phyloP scores from a whole-genome alignment of 345 rosid genomes.

The Brassica carinata region DNA sequence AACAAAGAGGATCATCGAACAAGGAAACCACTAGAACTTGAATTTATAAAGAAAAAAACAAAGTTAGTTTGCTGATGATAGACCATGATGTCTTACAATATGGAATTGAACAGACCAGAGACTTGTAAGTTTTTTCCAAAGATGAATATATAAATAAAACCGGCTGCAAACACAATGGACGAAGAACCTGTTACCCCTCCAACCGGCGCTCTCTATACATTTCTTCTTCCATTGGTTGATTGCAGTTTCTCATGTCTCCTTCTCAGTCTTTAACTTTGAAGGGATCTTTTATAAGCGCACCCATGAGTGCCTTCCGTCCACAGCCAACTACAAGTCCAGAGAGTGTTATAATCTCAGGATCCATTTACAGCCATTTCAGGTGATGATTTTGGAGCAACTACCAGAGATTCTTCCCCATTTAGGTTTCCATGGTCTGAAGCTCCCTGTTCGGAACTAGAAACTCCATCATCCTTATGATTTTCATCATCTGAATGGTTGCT shows the following conservation, averaged over 20 bases:
- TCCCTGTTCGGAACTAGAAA: slow-evolving; percentile 64
- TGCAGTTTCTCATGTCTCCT: slow-evolving; percentile 31
- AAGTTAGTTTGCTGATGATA: slow-evolving; percentile 41
- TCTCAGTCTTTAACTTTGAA: slow-evolving; percentile 19
- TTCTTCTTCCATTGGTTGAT: slow-evolving; percentile 30
- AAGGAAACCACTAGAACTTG: slow-evolving; percentile 32
- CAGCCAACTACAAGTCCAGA: slow-evolving; percentile 38
- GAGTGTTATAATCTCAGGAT: slow-evolving; percentile 49
- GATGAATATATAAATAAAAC: slow-evolving; percentile 24
- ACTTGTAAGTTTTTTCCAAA: slow-evolving; percentile 24
- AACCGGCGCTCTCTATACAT: slow-evolving; percentile 34
- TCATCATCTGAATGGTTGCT: slow-evolving; percentile 53
- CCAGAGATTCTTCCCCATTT: slow-evolving; percentile 60
- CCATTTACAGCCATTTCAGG: slow-evolving; percentile 96
- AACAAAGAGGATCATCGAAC: not conserved
- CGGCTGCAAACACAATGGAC: slow-evolving; percentile 31
- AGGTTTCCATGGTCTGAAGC: slow-evolving; percentile 41
- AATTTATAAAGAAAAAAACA: slow-evolving; percentile 4
- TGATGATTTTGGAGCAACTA: slow-evolving; percentile 45
- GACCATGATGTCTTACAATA: slow-evolving; percentile 42
- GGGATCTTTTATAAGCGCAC: slow-evolving; percentile 14
- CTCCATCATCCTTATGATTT: slow-evolving; percentile 53
- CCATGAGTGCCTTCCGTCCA: slow-evolving; percentile 27
- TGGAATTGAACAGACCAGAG: slow-evolving; percentile 42
- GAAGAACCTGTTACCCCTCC: slow-evolving; percentile 36